Base-by-base conservation (phyloP, 2,329 filamentous ascomycete species). In the Alternaria longipes region DNA sequence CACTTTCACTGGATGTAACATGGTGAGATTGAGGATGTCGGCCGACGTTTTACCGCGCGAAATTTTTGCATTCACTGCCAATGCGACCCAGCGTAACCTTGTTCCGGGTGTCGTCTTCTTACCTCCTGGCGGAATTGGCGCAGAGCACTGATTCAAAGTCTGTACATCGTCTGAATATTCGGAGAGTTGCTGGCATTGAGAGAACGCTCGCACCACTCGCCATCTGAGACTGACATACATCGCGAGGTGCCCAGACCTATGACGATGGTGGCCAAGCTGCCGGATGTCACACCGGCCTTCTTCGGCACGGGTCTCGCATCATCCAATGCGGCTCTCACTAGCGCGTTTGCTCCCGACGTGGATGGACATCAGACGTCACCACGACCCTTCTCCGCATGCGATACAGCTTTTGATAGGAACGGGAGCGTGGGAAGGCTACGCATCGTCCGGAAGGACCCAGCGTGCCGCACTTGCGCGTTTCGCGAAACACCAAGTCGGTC, bases 311-410 rank as follows among this genome's bases (percentile, higher is more conserved):
- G 56, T 60, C 49, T 57, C 57, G 59, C 40, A 64, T 47, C 51
- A 56, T 58, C 45, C 59, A 34, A 54, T 70, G 66, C 63, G 64
- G 66, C 65, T 69, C 63, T 61, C 42, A 38, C 41, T 71, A 68
- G 68, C 60, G 63, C 64, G 59, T 58, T 64, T 60, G 54, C 64
- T 66, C 56, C 67, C 69, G 65, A 64, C 61, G 32, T 20, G 56
- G 59, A 68, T 65, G 55, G 53, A 52, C 49, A 52, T 30, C 41
- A 52, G 50, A 69, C 66, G 59, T 66, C 68, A 69, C 49, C 34
- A 20, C 46, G 20, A 40, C 54, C 42, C 46, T 54, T 54, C 57
- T 60, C 57, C 57, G 47, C 49, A 57, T 50, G 28, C 20, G 14
- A 50, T 41, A 26, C 28, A 40, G 34, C 26, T 18, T 50, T 32